Evolutionary conservation across 73 alveolate species (phyloP).

Genomic region (Uronychia binucleata): DNA sequence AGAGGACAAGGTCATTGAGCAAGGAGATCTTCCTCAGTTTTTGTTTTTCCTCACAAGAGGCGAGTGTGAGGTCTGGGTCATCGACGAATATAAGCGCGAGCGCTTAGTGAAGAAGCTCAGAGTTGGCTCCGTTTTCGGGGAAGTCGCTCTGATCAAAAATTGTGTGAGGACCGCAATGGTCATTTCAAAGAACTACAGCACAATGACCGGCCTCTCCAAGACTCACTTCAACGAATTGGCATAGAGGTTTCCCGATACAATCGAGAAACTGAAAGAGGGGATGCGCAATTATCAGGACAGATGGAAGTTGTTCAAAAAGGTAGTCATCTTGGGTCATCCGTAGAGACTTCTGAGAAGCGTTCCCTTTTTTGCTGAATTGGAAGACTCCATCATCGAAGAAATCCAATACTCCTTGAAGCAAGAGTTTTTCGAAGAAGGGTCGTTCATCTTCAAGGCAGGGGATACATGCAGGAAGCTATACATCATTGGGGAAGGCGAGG

Average conservation of each 20-base stretch:
- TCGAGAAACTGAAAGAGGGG: slow-evolving; percentile 19
- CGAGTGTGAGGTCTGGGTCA: slow-evolving; percentile 14
- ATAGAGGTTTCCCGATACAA: slow-evolving; percentile 39
- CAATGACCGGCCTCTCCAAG: slow-evolving; percentile 49
- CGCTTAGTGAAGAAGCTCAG: slow-evolving; percentile 22
- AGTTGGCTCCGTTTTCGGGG: slow-evolving; percentile 75
- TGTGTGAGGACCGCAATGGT: slow-evolving; percentile 85
- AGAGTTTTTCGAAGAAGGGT: background rate
- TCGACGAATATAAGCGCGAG: slow-evolving; percentile 16
- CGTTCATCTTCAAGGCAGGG: slow-evolving; percentile 12
- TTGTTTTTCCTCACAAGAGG: slow-evolving; percentile 31
- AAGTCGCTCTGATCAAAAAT: slow-evolving; percentile 74
- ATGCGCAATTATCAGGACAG: slow-evolving; percentile 28
- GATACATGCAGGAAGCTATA: background rate
- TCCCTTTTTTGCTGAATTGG: background rate
- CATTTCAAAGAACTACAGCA: slow-evolving; percentile 68
- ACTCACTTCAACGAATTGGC: slow-evolving; percentile 38
- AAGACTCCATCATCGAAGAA: slow-evolving; percentile 8
- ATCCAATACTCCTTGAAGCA: background rate
- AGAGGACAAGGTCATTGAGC: slow-evolving; percentile 48
- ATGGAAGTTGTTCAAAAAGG: slow-evolving; percentile 23
- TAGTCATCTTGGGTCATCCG: background rate
- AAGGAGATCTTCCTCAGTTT: slow-evolving; percentile 44
- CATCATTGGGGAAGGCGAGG: slow-evolving; percentile 24
- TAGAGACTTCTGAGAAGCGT: background rate